A percentile compares a stretch with the other conserved stretches of the same genome.
These are phyloP conservation scores for Meyerozyma smithsonii DNA, from an alignment of 1,139 yeast genomes.

Conservation along the genomic window DNA sequence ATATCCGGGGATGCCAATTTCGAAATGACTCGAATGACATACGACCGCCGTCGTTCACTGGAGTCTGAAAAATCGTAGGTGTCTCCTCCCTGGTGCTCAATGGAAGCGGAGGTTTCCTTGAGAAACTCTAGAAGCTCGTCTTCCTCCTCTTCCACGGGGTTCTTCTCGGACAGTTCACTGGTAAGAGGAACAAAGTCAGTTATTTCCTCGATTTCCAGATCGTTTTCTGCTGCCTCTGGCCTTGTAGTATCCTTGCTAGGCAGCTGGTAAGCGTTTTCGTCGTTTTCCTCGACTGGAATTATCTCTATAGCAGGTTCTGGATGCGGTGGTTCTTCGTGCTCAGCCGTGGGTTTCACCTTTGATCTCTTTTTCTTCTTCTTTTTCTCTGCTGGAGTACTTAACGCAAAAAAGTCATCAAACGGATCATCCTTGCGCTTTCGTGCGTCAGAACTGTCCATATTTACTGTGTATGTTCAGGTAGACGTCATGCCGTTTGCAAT, in stretches of 20 bases:
- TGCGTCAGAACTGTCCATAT: constrained; percentile 2
- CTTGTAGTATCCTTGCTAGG: no score
- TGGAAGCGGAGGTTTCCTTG: constrained; percentile 6
- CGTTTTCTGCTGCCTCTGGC: no score
- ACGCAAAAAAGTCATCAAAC: constrained; percentile 30
- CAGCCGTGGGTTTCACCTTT: constrained; percentile 9
- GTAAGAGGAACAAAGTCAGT: no score
- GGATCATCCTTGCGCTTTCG: constrained; percentile 11
- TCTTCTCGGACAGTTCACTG: no score
- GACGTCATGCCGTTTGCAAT: constrained; percentile 2
- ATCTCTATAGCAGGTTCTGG: not conserved
- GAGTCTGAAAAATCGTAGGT: constrained; percentile 20
- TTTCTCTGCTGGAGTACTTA: constrained; percentile 13
- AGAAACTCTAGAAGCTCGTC: constrained; percentile 12
- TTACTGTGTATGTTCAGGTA: not conserved
- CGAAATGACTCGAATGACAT: constrained; percentile 26
- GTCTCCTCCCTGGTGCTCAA: not conserved
- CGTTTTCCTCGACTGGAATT: not conserved
- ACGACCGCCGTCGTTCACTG: constrained; percentile 27
- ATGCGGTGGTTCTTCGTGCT: not conserved
- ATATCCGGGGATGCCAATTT: constrained; percentile 15
- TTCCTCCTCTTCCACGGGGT: constrained; percentile 6
- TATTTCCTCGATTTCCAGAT: no score
- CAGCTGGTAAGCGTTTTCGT: no score
- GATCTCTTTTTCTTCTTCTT: constrained; percentile 19